A percentile compares a stretch with the other conserved stretches of the same genome.
phyloP scores from a whole-genome alignment of 2,329 filamentous ascomycete species.

The Sporothrix inflata region DNA sequence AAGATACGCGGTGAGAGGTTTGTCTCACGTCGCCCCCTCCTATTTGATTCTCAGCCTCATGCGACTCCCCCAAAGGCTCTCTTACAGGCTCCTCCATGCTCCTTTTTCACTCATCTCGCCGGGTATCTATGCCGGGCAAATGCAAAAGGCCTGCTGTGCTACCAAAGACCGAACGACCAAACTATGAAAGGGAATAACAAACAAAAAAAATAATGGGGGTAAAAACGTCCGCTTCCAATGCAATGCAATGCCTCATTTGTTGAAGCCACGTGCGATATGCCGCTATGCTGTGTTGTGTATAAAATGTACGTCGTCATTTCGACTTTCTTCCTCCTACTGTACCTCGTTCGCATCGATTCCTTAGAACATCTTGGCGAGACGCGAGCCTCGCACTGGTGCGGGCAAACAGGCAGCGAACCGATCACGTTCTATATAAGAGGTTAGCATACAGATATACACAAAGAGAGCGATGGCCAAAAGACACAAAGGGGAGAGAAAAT shows the following conservation, averaged over 20 bases:
- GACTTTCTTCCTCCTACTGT: neutral
- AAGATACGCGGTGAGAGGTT: neutral
- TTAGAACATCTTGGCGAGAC: conserved; percentile 32
- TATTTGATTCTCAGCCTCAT: neutral
- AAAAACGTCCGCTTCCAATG: conserved; percentile 2
- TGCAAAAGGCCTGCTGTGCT: conserved; percentile 7
- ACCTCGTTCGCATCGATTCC: neutral
- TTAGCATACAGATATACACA: too few relatives aligned
- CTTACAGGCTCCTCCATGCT: neutral
- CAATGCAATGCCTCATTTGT: neutral
- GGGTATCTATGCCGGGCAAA: conserved; percentile 18
- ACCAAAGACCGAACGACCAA: conserved; percentile 8
- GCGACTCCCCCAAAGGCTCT: neutral
- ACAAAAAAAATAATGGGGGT: neutral
- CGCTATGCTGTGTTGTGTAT: conserved; percentile 16
- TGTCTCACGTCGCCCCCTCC: neutral
- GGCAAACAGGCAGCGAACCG: conserved; percentile 56
- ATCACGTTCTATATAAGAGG: conserved; percentile 54
- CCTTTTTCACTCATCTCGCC: neutral
- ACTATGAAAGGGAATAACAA: neutral
- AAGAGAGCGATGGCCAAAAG: too few relatives aligned
- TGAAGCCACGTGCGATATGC: neutral
- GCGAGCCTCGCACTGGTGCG: conserved; percentile 58
- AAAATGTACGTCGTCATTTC: neutral
- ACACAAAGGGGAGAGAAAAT: conserved; percentile 11